Percentiles rank a stretch among this genome's conserved stretches.
Evolutionary conservation across 768 basidiomycete genomes (phyloP).

Genomic region (Russula compacta): DNA sequence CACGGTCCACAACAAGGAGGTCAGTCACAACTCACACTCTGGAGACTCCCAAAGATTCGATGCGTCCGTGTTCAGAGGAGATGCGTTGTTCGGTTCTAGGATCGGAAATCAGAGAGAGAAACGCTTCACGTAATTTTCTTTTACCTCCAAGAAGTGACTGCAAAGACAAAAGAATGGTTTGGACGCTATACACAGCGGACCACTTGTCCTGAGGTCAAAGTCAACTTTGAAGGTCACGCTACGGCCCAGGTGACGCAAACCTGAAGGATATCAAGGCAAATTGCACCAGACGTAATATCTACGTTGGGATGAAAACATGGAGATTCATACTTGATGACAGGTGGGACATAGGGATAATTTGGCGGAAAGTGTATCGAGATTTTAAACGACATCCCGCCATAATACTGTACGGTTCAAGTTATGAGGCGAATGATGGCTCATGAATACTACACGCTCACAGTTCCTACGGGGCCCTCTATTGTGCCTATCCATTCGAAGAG

Average conservation of each 20-base stretch:
- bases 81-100: conserved; percentile 86
- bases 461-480: conserved; percentile 72
- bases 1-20: background rate
- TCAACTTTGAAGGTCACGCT: background rate
- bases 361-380: conserved; percentile 79
- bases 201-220: conserved; percentile 61
- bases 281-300: conserved; percentile 64
- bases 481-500: conserved; percentile 88
- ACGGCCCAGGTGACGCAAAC: conserved; percentile 28
- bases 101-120: background rate
- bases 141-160: conserved; percentile 82
- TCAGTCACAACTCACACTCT: conserved; percentile 37
- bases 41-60: conserved; percentile 69
- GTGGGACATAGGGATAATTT: conserved; percentile 83
- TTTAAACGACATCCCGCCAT: conserved; percentile 70
- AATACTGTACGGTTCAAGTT: conserved; percentile 41
- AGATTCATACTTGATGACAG: conserved; percentile 78
- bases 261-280: conserved; percentile 85
- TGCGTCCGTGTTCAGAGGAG: conserved; percentile 82
- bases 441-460: conserved; percentile 37
- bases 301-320: conserved; percentile 92
- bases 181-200: conserved; percentile 89
- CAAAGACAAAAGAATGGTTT: conserved; percentile 79
- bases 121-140: conserved; percentile 18
- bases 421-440: background rate